Base-by-base conservation (phyloP, 768 basidiomycete genomes). In the Sporobolomyces pararoseus region DNA sequence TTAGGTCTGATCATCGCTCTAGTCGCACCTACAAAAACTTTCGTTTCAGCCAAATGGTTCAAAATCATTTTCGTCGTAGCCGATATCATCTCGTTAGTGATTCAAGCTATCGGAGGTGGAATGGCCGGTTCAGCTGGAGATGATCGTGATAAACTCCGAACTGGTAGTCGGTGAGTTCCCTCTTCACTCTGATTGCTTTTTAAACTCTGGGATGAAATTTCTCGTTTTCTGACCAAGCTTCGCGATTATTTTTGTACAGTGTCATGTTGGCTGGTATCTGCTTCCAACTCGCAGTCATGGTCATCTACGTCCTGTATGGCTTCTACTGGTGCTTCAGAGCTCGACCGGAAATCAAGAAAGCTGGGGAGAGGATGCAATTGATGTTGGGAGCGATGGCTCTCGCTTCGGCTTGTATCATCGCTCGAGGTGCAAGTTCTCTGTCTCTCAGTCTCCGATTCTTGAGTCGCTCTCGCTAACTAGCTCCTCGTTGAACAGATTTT, bases 241-340 rank as follows among this genome's bases (percentile, higher is more conserved):
- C 39, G 39, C 9, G 9, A 9, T 9, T 9, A 42, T 42, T 42
- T 17, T 9, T 27, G 14, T n/a, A 31, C 61, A 68, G 67, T 25
- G 37, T 71, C 59, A 71, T 71, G 70, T 46, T 71, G 35, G 70
- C 60, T 2, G 70, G 70, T 57, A 71, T 71, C 65, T 31, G 47
- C 13, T 31, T 71, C 65, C 70, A 71, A 19, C 65, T 71, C 42
- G 60, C 53, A 32, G 35, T 70, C 42, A 70, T 70, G 68, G 34
- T 64, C 55, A 44, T 54, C 42, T 61, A 4, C 23, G 59, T 61
- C 4, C 6, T 34, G 29, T 61, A 61, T 23, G 59, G 59, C 14
- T n/a, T 44, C 19, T 70, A 70, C 53, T 70, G 64, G 64, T 39
- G 21, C 17, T 34, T 25, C 13, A 21, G 29, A 19, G 42, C 52